phyloP scores from a whole-genome alignment of 345 rosid genomes.

The Camelina laxa region DNA sequence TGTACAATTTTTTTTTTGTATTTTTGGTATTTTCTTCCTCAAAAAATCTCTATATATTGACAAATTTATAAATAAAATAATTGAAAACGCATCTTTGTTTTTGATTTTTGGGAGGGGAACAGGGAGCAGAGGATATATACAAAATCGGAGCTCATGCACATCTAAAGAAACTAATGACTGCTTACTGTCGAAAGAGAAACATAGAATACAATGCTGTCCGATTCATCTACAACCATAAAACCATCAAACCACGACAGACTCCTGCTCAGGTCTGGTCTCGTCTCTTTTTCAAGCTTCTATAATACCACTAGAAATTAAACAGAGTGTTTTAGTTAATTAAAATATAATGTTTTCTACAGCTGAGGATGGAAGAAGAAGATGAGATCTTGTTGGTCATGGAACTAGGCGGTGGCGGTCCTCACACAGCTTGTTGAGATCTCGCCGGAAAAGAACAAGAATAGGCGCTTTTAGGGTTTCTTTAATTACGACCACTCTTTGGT shows the following conservation, averaged over 20 bases:
- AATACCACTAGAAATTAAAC: background rate
- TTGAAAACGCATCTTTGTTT: background rate
- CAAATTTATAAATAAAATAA: no score
- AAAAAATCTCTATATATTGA: background rate
- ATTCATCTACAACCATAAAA: slow-evolving; percentile 48
- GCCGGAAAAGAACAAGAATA: background rate
- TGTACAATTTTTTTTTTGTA: background rate
- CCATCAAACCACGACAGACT: slow-evolving; percentile 52
- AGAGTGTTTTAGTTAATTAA: background rate
- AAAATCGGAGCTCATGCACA: slow-evolving; percentile 50
- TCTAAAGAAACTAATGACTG: slow-evolving; percentile 55
- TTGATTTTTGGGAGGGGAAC: background rate
- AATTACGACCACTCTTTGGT: background rate
- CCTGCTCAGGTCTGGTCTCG: slow-evolving; percentile 54
- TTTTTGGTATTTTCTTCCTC: background rate
- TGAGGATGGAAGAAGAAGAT: slow-evolving; percentile 35
- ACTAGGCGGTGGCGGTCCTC: slow-evolving; percentile 35
- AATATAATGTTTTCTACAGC: background rate
- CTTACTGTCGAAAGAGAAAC: slow-evolving; percentile 52
- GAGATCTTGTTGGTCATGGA: slow-evolving; percentile 18
- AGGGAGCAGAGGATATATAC: slow-evolving; percentile 59
- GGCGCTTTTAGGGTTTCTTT: background rate
- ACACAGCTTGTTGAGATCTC: slow-evolving; percentile 7
- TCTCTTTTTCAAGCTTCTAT: background rate
- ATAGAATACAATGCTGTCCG: slow-evolving; percentile 47